Evolutionary conservation across 2,329 filamentous ascomycete genomes (phyloP).

Genomic region (Penicillium sp.): DNA sequence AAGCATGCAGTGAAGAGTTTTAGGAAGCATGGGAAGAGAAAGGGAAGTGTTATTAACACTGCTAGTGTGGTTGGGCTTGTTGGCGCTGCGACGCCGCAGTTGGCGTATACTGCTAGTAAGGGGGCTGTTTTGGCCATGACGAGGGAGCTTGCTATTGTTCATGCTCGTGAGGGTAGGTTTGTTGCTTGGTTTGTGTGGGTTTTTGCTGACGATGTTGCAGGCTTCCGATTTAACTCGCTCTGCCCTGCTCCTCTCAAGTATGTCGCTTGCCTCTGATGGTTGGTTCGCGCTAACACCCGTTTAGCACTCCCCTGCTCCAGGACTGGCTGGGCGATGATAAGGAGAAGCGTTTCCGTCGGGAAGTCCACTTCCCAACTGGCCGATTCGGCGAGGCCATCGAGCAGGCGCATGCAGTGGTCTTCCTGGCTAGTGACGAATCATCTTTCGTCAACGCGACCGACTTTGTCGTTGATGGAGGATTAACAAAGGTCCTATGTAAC

Average conservation of each 20-base stretch:
- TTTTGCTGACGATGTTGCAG: background rate
- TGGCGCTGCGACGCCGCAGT: conserved; percentile 77
- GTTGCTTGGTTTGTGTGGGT: background rate
- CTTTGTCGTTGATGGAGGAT: conserved; percentile 88
- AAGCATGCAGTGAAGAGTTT: conserved; percentile 83
- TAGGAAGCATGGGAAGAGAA: conserved; percentile 70
- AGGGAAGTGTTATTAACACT: conserved; percentile 82
- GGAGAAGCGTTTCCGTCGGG: conserved; percentile 71
- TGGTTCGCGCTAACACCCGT: background rate
- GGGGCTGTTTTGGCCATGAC: conserved; percentile 85
- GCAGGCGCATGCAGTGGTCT: conserved; percentile 81
- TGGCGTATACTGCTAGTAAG: conserved; percentile 89
- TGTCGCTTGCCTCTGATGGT: conserved; percentile 1
- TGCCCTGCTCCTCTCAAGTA: conserved; percentile 84
- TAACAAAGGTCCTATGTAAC: conserved; percentile 82
- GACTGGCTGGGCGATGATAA: conserved; percentile 85
- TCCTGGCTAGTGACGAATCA: conserved; percentile 79
- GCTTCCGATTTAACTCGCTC: conserved; percentile 81
- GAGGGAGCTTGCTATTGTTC: conserved; percentile 81
- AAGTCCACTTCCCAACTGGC: conserved; percentile 81
- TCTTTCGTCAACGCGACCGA: conserved; percentile 86
- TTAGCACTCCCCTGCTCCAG: conserved; percentile 74
- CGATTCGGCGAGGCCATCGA: conserved; percentile 86
- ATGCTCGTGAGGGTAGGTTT: conserved; percentile 65
- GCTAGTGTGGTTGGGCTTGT: conserved; percentile 82